A percentile compares a stretch with the other conserved stretches of the same genome.
Evolutionary conservation across 2,329 filamentous ascomycete genomes (phyloP).

Genomic region (Trichoderma sp.): DNA sequence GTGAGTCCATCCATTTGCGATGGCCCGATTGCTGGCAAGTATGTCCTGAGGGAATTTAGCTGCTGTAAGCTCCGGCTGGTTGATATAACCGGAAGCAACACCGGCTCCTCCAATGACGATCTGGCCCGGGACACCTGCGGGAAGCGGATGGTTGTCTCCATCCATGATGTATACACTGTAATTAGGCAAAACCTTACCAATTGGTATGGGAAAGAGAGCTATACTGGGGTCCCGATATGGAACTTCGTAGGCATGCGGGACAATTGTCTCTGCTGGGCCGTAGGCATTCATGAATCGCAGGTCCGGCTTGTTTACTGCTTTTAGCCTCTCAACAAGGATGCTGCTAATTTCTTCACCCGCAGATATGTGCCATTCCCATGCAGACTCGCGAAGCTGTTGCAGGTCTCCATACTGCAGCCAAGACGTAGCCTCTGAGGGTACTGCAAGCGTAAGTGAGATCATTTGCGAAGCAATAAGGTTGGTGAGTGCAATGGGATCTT

Average conservation of each 20-base stretch:
- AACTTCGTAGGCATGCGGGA: neutral
- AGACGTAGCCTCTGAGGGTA: neutral
- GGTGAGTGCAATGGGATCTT: neutral
- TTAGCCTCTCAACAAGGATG: neutral
- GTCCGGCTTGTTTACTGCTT: neutral
- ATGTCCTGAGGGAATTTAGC: neutral
- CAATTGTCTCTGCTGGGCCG: neutral
- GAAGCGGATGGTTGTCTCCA: constrained; percentile 25
- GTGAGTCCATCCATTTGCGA: neutral
- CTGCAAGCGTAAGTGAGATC: neutral
- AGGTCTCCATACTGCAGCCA: neutral
- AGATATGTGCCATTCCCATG: neutral
- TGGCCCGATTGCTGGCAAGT: neutral
- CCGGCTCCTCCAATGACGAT: constrained; percentile 38
- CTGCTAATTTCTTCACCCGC: neutral
- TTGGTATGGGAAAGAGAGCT: neutral
- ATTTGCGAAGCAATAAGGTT: neutral
- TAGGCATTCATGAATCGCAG: neutral
- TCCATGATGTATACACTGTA: constrained; percentile 45
- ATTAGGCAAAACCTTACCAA: constrained; percentile 28
- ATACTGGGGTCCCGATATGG: neutral
- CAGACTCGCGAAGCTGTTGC: neutral
- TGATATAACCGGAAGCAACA: constrained; percentile 43
- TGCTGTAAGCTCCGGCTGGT: constrained; percentile 8
- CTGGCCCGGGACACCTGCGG: constrained; percentile 24